Conservation (phyloP, 2,329 filamentous ascomycete genomes). For the Shiraia sp. region DNA sequence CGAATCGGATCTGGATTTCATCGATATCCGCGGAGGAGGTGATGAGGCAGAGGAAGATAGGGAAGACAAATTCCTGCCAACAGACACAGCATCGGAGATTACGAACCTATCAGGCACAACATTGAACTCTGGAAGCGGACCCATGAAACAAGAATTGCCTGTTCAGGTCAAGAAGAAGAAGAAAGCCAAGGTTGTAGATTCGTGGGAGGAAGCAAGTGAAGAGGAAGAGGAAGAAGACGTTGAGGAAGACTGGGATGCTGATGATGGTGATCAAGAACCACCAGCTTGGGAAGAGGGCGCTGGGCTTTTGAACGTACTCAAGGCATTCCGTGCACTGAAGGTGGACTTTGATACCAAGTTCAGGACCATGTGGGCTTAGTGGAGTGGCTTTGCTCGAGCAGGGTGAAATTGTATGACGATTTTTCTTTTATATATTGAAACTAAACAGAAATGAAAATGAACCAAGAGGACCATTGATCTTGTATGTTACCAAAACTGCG, state of each 20-base stretch:
- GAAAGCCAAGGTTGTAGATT: conserved; percentile 42
- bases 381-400: neutral
- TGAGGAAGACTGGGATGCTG: conserved; percentile 36
- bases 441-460: too few relatives aligned
- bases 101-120: conserved; percentile 11
- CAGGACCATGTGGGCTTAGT: conserved; percentile 61
- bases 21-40: conserved; percentile 57
- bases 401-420: too few relatives aligned
- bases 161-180: conserved; percentile 45
- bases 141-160: conserved; percentile 35
- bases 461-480: too few relatives aligned
- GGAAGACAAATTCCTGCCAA: conserved; percentile 44
- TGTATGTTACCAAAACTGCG: too few relatives aligned
- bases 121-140: conserved; percentile 16
- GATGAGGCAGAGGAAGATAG: conserved; percentile 55
- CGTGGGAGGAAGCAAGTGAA: conserved; percentile 46
- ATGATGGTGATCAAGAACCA: conserved; percentile 22
- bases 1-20: conserved; percentile 53
- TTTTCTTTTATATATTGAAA: too few relatives aligned
- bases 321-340: conserved; percentile 61
- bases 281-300: conserved; percentile 51
- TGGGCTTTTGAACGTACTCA: conserved; percentile 60
- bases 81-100: conserved; percentile 23
- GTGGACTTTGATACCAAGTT: conserved; percentile 68
- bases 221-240: conserved; percentile 48